phyloP scores from a whole-genome alignment of 768 basidiomycete species.

The Panus rudis region DNA sequence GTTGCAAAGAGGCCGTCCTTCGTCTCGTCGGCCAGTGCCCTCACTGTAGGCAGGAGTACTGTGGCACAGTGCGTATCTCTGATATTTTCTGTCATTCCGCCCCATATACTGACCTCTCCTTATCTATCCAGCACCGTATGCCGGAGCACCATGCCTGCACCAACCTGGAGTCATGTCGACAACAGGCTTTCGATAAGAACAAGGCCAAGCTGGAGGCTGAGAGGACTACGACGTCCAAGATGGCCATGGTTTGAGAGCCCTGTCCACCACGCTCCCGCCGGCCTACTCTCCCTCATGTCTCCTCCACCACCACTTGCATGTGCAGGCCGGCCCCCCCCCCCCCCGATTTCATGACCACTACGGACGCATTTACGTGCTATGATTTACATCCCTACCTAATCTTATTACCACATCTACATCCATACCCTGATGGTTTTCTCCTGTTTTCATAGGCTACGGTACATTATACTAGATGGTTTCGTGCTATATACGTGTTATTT shows the following conservation, averaged over 20 bases:
- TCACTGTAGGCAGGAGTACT: conserved; percentile 73
- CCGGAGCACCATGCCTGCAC: conserved; percentile 85
- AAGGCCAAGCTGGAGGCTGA: conserved; percentile 85
- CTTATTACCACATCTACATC: neutral
- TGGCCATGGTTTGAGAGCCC: conserved; percentile 59
- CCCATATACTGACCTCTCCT: conserved; percentile 16
- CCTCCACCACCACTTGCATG: conserved; percentile 6
- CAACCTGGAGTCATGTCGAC: conserved; percentile 77
- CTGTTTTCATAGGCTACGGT: conserved; percentile 15
- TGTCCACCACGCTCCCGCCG: conserved; percentile 10
- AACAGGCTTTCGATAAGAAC: conserved; percentile 84
- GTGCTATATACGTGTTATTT: conserved; percentile 7
- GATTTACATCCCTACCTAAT: conserved; percentile 12
- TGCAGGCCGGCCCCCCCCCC: conserved; percentile 14
- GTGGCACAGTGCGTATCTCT: conserved; percentile 52
- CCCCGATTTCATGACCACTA: conserved; percentile 11
- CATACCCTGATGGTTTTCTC: conserved; percentile 5
- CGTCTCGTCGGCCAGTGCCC: conserved; percentile 84
- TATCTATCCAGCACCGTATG: conserved; percentile 61
- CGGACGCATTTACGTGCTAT: conserved; percentile 17
- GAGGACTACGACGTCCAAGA: conserved; percentile 80
- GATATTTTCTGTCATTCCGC: conserved; percentile 2
- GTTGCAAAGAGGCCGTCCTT: conserved; percentile 73
- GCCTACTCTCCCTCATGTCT: conserved; percentile 1
- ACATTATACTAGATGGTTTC: conserved; percentile 7